Evolutionary conservation across 2,329 filamentous ascomycete genomes (phyloP).

Genomic region (Cladosporium oxysporum): DNA sequence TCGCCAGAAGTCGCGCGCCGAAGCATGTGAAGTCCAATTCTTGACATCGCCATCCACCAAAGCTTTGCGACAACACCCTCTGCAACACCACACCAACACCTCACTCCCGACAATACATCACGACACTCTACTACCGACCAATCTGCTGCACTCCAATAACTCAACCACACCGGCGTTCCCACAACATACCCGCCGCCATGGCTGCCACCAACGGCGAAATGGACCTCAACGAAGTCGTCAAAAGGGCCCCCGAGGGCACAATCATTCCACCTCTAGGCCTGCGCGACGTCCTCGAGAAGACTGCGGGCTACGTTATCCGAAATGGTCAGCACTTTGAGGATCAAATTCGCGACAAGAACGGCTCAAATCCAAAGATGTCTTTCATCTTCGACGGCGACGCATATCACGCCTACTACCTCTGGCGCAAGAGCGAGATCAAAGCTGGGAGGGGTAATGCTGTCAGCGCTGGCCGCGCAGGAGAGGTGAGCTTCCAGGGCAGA

Average conservation of each 20-base stretch:
- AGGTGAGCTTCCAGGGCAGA: conserved; percentile 55
- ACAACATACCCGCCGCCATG: conserved; percentile 26
- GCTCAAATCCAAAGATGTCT: conserved; percentile 83
- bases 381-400: conserved; percentile 80
- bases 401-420: conserved; percentile 86
- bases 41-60: not conserved
- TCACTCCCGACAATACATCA: not conserved
- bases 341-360: conserved; percentile 81
- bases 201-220: conserved; percentile 32
- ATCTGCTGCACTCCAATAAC: not conserved
- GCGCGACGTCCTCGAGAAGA: conserved; percentile 85
- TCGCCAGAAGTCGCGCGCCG: not conserved
- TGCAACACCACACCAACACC: not conserved
- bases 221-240: conserved; percentile 52
- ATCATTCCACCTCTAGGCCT: conserved; percentile 86
- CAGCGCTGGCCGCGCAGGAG: conserved; percentile 71
- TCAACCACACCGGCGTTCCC: not conserved
- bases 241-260: conserved; percentile 78
- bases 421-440: conserved; percentile 84
- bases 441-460: conserved; percentile 79
- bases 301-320: conserved; percentile 82
- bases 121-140: not conserved
- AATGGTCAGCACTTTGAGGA: conserved; percentile 72
- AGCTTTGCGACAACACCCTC: not conserved
- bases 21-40: conserved; percentile 15